A percentile compares a stretch with the other conserved stretches of the same genome.
Evolutionary conservation across 495 filamentous ascomycete species (phyloP).

Genomic region (Tuber aestivum): DNA sequence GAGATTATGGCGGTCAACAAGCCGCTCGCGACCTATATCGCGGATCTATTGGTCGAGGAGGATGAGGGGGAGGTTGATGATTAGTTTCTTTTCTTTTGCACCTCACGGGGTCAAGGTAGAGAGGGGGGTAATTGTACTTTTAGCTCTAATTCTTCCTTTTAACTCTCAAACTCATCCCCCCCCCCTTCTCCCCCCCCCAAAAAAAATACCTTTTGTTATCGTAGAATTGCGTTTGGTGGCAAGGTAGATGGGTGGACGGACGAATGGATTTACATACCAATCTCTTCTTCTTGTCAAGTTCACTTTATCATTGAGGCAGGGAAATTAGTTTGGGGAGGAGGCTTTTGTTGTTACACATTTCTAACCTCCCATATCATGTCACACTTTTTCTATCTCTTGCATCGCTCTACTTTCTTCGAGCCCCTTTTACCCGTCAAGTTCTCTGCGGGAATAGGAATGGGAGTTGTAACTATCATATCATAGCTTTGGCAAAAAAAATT

Average conservation of each 20-base stretch:
- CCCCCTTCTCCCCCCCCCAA: too few species aligned
- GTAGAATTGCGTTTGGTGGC: not conserved
- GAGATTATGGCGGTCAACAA: constrained; percentile 49
- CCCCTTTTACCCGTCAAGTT: not conserved
- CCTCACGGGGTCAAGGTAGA: not conserved
- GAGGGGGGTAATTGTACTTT: constrained; percentile 3
- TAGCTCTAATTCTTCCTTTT: not conserved
- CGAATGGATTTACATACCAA: not conserved
- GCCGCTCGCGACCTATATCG: constrained; percentile 47
- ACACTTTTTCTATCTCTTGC: not conserved
- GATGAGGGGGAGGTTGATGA: constrained; percentile 40
- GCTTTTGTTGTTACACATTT: not conserved
- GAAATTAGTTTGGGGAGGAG: not conserved
- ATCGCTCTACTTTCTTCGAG: not conserved
- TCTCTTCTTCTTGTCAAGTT: not conserved
- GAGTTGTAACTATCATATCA: not conserved
- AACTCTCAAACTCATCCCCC: not conserved
- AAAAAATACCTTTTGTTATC: not conserved
- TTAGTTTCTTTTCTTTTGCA: not conserved
- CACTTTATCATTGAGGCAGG: not conserved
- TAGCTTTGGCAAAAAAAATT: too few species aligned
- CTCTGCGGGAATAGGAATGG: not conserved
- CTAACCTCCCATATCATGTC: not conserved
- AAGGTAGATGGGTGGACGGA: not conserved
- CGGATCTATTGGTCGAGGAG: constrained; percentile 45